Evolutionary conservation across 129 eudicot species (phyloP).

Genomic region (Lonicera japonica): DNA sequence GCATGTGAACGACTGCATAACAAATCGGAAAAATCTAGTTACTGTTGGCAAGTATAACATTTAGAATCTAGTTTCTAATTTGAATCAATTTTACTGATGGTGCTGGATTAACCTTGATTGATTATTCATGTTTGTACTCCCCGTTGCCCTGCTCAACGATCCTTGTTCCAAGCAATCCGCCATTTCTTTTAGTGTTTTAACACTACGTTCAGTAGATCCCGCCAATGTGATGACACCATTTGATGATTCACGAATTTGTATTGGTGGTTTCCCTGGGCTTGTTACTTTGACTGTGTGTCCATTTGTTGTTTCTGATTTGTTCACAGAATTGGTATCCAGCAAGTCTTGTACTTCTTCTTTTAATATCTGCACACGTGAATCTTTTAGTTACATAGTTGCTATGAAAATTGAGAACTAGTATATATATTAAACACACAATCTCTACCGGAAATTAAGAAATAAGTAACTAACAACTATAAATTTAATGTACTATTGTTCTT

Average conservation of each 20-base stretch:
- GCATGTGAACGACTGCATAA: constrained; percentile 94
- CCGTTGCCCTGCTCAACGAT: constrained; percentile 89
- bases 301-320: constrained; percentile 57
- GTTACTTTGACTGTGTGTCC: constrained; percentile 59
- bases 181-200: constrained; percentile 85
- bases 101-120: constrained; percentile 65
- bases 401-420: not conserved
- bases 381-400: constrained; percentile 6
- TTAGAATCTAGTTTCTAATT: not conserved
- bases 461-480: too few relatives aligned
- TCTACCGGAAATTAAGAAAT: too few relatives aligned
- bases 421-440: not conserved
- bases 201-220: constrained; percentile 87
- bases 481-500: too few relatives aligned
- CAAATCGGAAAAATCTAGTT: too few relatives aligned
- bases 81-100: not conserved
- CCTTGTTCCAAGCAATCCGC: constrained; percentile 89
- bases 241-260: constrained; percentile 94
- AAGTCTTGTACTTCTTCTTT: constrained; percentile 98
- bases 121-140: constrained; percentile 98
- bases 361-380: constrained; percentile 51
- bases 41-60: too few relatives aligned
- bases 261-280: constrained; percentile 88
- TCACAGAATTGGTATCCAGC: constrained; percentile 59
- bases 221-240: constrained; percentile 92